Percentiles rank a stretch among this genome's conserved stretches.
These are phyloP conservation scores for Gossypium thurberi DNA, from an alignment of 345 rosid species.

Conservation along the genomic window DNA sequence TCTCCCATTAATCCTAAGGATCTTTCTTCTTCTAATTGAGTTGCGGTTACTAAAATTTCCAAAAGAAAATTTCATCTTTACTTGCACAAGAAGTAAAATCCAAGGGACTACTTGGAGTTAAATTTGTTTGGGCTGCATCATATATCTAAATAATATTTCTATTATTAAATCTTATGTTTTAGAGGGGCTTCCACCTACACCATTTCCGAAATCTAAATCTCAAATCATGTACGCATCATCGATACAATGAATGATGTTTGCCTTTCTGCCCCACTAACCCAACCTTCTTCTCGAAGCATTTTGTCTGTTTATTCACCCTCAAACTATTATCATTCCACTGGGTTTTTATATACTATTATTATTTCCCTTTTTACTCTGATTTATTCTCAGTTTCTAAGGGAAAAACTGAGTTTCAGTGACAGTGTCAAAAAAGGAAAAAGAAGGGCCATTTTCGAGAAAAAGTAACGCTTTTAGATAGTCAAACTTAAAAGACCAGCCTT, in stretches of 20 bases:
- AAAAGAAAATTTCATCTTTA: no score
- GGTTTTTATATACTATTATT: neutral
- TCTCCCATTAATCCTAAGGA: no score
- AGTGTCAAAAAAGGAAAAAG: neutral
- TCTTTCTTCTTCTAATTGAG: no score
- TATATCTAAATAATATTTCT: no score
- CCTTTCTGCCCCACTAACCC: neutral
- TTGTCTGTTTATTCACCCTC: neutral
- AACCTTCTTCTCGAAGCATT: neutral
- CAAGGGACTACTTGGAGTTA: no score
- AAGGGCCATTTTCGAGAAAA: neutral
- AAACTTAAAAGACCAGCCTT: neutral
- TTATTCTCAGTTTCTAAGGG: neutral
- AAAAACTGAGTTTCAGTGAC: neutral
- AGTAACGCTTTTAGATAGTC: neutral
- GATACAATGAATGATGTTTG: constrained; percentile 1
- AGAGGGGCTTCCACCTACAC: neutral
- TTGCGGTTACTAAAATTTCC: no score
- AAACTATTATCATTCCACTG: neutral
- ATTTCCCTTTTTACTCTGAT: neutral
- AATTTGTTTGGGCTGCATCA: no score
- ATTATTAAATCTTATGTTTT: no score
- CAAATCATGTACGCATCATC: neutral
- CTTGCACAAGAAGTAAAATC: no score
- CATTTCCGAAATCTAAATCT: neutral